A percentile compares a stretch with the other conserved stretches of the same genome.
These are phyloP conservation scores for Phascolomyces articulosus DNA, from an alignment of 371 early-diverging fungal genomes.

Conservation along the genomic window DNA sequence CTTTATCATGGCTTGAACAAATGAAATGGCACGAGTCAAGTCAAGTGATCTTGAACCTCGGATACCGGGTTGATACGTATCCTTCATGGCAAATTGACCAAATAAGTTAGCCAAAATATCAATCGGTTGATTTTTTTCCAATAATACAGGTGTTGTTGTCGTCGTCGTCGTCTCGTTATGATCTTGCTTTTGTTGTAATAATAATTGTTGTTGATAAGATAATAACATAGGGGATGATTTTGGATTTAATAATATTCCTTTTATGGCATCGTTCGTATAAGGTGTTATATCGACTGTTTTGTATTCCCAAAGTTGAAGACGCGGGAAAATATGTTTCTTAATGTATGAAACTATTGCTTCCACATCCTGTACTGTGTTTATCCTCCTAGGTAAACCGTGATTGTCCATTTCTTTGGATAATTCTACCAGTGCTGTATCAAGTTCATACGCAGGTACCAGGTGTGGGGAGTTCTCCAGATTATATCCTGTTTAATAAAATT, in stretches of 20 bases:
- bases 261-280: slow-evolving; percentile 14
- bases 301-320: slow-evolving; percentile 87
- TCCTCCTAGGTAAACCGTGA: slow-evolving; percentile 47
- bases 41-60: slow-evolving; percentile 58
- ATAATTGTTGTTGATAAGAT: too few species aligned
- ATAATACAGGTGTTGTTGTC: slow-evolving; percentile 2
- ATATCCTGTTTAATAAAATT: too few species aligned
- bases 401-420: slow-evolving; percentile 68
- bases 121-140: slow-evolving; percentile 19
- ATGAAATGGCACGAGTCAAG: slow-evolving; percentile 39
- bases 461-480: slow-evolving; percentile 95
- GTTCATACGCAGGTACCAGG: slow-evolving; percentile 88
- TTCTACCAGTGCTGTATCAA: slow-evolving; percentile 82
- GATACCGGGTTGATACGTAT: slow-evolving; percentile 41
- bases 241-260: slow-evolving; percentile 23
- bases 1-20: slow-evolving; percentile 50
- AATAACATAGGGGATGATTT: too few species aligned
- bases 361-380: slow-evolving; percentile 71
- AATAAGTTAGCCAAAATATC: slow-evolving; percentile 44
- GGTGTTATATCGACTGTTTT: slow-evolving; percentile 72
- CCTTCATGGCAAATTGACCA: slow-evolving; percentile 31
- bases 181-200: too few species aligned
- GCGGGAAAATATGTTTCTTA: slow-evolving; percentile 59
- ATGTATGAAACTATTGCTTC: slow-evolving; percentile 65
- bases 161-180: too few species aligned